Conservation (phyloP, 768 basidiomycete species). For the Trametes sanguinea region DNA sequence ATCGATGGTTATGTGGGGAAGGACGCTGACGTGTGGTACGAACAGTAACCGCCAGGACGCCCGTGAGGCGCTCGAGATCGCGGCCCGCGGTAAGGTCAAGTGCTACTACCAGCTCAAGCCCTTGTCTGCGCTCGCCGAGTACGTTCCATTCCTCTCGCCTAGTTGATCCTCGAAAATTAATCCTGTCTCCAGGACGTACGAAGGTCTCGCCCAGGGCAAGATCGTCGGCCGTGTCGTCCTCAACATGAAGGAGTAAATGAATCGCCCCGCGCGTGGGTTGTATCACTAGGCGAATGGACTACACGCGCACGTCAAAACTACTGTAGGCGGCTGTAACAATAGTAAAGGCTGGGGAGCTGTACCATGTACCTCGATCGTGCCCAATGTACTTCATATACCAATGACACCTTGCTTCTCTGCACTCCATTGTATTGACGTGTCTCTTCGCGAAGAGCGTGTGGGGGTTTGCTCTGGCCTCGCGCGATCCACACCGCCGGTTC, state of each 20-base stretch:
- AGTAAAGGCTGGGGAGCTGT: slow-evolving; percentile 3
- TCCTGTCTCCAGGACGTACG: slow-evolving; percentile 36
- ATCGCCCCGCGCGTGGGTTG: not conserved
- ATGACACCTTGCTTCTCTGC: not conserved
- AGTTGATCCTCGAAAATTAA: not conserved
- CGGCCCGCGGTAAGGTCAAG: slow-evolving; percentile 68
- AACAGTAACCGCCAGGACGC: slow-evolving; percentile 83
- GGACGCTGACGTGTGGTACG: slow-evolving; percentile 35
- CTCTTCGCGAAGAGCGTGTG: too few relatives aligned
- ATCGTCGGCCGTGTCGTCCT: slow-evolving; percentile 56
- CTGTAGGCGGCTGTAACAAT: slow-evolving; percentile 1
- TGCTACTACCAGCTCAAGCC: slow-evolving; percentile 50
- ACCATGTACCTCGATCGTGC: not conserved
- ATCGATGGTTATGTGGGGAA: slow-evolving; percentile 19
- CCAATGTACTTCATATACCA: slow-evolving; percentile 1
- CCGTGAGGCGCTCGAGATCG: slow-evolving; percentile 76
- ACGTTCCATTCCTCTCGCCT: slow-evolving; percentile 31
- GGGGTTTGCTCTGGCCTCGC: too few relatives aligned
- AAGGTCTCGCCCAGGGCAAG: slow-evolving; percentile 42
- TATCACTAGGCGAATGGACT: not conserved
- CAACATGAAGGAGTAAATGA: slow-evolving; percentile 33
- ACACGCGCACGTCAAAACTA: not conserved
- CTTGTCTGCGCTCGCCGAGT: slow-evolving; percentile 55
- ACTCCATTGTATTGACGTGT: too few relatives aligned
- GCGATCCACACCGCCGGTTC: too few relatives aligned